phyloP scores from a whole-genome alignment of 371 early-diverging fungal species.

The Mortierella sp. region DNA sequence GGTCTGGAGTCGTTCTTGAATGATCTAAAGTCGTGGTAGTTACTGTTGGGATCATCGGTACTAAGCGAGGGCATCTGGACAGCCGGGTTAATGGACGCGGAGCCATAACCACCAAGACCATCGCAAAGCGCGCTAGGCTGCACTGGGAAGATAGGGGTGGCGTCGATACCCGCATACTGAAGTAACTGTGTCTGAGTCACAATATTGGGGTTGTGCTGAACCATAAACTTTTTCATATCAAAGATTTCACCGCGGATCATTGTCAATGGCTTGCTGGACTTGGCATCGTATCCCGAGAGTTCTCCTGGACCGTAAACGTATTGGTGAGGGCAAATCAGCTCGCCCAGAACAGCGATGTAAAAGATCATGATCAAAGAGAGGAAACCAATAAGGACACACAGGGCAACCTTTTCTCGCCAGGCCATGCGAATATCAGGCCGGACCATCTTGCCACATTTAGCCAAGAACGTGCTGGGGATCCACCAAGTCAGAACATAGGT shows the following conservation, averaged over 20 bases:
- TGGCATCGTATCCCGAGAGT: slow-evolving; percentile 57
- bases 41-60: slow-evolving; percentile 50
- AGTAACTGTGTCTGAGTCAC: slow-evolving; percentile 60
- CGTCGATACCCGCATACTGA: slow-evolving; percentile 72
- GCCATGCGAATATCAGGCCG: slow-evolving; percentile 89
- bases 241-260: slow-evolving; percentile 82
- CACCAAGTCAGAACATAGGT: slow-evolving; percentile 92
- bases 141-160: slow-evolving; percentile 76
- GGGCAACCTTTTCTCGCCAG: slow-evolving; percentile 96
- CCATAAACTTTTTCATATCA: slow-evolving; percentile 68
- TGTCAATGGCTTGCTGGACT: slow-evolving; percentile 63
- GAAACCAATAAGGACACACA: slow-evolving; percentile 88
- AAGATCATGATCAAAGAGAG: slow-evolving; percentile 86
- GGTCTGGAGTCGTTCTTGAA: slow-evolving; percentile 51
- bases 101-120: slow-evolving; percentile 55
- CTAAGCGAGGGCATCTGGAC: slow-evolving; percentile 55
- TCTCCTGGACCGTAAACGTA: slow-evolving; percentile 69
- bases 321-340: slow-evolving; percentile 88
- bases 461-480: slow-evolving; percentile 77
- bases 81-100: slow-evolving; percentile 55
- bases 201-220: slow-evolving; percentile 55
- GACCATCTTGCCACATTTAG: slow-evolving; percentile 80
- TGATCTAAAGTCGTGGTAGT: slow-evolving; percentile 67
- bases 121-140: slow-evolving; percentile 71
- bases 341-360: slow-evolving; percentile 90